Evolutionary conservation across 257 asterid genomes (phyloP), one percentile per base, ranked within the genome.

Genomic region (Solanum paucissectum): DNA sequence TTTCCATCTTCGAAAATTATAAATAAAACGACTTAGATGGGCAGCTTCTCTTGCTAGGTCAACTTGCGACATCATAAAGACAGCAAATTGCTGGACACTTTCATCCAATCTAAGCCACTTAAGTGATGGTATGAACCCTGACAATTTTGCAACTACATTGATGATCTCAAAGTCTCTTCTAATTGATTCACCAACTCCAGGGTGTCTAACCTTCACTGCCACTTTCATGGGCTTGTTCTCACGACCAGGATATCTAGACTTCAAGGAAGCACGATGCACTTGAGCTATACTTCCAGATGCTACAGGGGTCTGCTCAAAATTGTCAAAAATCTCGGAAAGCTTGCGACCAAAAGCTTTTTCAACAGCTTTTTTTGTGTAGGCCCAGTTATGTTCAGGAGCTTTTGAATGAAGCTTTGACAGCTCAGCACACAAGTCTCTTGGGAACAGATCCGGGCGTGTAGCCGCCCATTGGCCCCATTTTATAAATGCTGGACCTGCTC

Each of bases 401-500:
- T 95, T 90, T 38, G 90, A 92, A 89, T 97, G 99, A 92, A 97
- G 99, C 93, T 97, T 95, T 58, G 99, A 93, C 64, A 97, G 92
- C 90, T 97, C 98, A 44, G 90, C 72, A 82, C 99, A 95, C 90
- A 97, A 90, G 90, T 97, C 99, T 79, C 83, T 84, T 20, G 99
- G 98, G 74, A 97, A 97, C 52, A 95, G 95, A 92, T 97, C 99
- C 1, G 99, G 99, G 33, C 99, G 95, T 46, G 99, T 94, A 83
- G 98, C 99, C 34, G 99, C 99, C 99, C 99, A 97, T 88, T 95
- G 99, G 89, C 99, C 99, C 99, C 98, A 97, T 90, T 97, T 97
- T 90, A 97, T 97, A 88, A 97, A 97, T 4, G 99, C 99, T 32
- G 99, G 99, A 34, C 99, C 99, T 20, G 99, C 99, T 87, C 91